These are phyloP conservation scores for Tylopilus vinaceipallidus DNA, from an alignment of 768 basidiomycete genomes.

Conservation along the genomic window DNA sequence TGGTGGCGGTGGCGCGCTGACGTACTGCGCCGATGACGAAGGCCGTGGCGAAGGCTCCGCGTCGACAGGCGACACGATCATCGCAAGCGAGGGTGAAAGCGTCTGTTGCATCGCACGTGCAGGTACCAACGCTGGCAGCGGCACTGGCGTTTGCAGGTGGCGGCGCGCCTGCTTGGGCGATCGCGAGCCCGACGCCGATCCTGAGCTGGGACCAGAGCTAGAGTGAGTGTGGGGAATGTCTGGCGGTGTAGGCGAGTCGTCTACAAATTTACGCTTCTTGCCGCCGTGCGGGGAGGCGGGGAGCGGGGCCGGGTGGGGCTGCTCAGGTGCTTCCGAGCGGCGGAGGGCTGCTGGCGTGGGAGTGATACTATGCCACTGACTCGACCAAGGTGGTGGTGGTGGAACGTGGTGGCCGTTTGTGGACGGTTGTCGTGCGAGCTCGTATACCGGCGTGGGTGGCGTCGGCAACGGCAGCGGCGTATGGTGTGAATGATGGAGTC, in stretches of 20 bases:
- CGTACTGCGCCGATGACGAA: conserved; percentile 26
- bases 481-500: conserved; percentile 30
- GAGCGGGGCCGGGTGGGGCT: conserved; percentile 6
- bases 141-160: conserved; percentile 34
- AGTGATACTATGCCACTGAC: conserved; percentile 27
- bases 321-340: conserved; percentile 29
- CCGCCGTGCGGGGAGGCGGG: conserved; percentile 31
- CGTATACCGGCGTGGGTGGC: conserved; percentile 35
- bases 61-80: conserved; percentile 36
- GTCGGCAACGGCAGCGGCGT: conserved; percentile 32
- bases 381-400: conserved; percentile 35
- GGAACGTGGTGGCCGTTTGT: conserved; percentile 35
- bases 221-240: conserved; percentile 12
- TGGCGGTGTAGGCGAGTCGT: conserved; percentile 31
- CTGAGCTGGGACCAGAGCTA: conserved; percentile 16
- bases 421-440: conserved; percentile 30
- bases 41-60: conserved; percentile 33
- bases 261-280: conserved; percentile 36
- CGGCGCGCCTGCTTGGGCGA: conserved; percentile 35
- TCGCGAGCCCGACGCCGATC: conserved; percentile 21
- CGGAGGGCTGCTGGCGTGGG: conserved; percentile 12
- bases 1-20: conserved; percentile 6
- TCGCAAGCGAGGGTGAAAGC: conserved; percentile 33
- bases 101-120: conserved; percentile 35
- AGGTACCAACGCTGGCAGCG: conserved; percentile 22